Conservation (phyloP, 805 yeast genomes). For the Komagataella kurtzmanii region DNA sequence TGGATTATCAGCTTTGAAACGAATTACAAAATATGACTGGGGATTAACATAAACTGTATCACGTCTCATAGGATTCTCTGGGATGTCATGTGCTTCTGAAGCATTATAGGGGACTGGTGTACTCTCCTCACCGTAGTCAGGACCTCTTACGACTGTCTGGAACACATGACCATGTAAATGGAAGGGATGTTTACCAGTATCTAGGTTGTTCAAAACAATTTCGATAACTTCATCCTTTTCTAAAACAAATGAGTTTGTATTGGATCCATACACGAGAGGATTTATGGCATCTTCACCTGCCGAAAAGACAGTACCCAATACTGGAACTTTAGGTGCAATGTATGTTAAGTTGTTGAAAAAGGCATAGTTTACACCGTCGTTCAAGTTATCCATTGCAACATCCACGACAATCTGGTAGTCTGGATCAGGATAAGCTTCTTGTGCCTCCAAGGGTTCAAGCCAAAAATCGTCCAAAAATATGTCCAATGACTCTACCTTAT, state of each 20-base stretch:
- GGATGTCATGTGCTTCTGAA: constrained; percentile 35
- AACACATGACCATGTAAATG: constrained; percentile 90
- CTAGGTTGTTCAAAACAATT: constrained; percentile 72
- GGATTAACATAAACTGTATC: constrained; percentile 73
- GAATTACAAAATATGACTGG: constrained; percentile 71
- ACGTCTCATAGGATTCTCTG: constrained; percentile 72
- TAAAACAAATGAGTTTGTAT: constrained; percentile 65
- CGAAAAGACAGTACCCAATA: constrained; percentile 64
- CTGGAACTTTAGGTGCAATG: constrained; percentile 73
- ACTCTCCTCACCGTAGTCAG: constrained; percentile 37
- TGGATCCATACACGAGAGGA: constrained; percentile 56
- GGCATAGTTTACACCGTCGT: constrained; percentile 88
- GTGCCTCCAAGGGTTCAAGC: constrained; percentile 48
- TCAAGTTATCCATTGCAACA: constrained; percentile 75
- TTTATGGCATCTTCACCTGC: constrained; percentile 50
- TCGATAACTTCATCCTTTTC: constrained; percentile 59
- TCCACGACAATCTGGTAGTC: constrained; percentile 58
- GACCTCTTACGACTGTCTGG: constrained; percentile 71
- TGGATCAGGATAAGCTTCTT: constrained; percentile 47
- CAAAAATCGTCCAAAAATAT: constrained; percentile 65
- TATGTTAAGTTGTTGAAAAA: constrained; percentile 84
- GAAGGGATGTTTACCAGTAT: constrained; percentile 94
- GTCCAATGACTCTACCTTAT: constrained; percentile 32
- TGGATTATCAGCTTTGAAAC: constrained; percentile 89
- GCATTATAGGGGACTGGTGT: constrained; percentile 47